Evolutionary conservation across 768 basidiomycete species (phyloP).

Genomic region (Kwoniella mangroviensis): DNA sequence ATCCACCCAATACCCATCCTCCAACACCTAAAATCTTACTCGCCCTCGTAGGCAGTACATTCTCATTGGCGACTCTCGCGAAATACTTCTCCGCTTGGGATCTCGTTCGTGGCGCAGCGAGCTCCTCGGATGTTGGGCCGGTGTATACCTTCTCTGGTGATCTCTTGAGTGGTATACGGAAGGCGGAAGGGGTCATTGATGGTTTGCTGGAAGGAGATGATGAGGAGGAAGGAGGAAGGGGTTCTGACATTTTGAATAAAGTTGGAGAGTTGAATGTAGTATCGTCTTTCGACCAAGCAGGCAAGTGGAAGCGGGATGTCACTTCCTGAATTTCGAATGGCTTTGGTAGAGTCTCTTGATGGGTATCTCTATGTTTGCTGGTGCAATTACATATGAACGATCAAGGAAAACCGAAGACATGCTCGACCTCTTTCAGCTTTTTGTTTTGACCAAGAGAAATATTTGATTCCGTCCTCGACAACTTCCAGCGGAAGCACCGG

Average conservation of each 20-base stretch:
- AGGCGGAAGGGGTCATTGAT: neutral
- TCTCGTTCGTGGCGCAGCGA: conserved; percentile 22
- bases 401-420: too few species aligned
- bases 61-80: conserved; percentile 34
- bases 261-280: neutral
- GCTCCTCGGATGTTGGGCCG: conserved; percentile 30
- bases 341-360: too few species aligned
- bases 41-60: conserved; percentile 31
- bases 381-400: too few species aligned
- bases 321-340: too few species aligned
- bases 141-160: conserved; percentile 38
- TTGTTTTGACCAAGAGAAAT: too few species aligned
- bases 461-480: too few species aligned
- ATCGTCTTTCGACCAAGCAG: too few species aligned
- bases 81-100: conserved; percentile 45
- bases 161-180: conserved; percentile 4
- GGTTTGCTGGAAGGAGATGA: neutral
- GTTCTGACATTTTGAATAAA: neutral
- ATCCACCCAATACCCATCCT: conserved; percentile 39
- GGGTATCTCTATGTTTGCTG: too few species aligned
- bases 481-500: too few species aligned
- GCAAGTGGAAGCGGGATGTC: too few species aligned
- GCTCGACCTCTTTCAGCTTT: too few species aligned
- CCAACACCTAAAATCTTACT: conserved; percentile 42
- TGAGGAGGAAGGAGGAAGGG: conserved; percentile 6